Evolutionary conservation across 176 grass and related monocot species (phyloP), one percentile per base, ranked within the genome.

Genomic region (Puya raimondii): DNA sequence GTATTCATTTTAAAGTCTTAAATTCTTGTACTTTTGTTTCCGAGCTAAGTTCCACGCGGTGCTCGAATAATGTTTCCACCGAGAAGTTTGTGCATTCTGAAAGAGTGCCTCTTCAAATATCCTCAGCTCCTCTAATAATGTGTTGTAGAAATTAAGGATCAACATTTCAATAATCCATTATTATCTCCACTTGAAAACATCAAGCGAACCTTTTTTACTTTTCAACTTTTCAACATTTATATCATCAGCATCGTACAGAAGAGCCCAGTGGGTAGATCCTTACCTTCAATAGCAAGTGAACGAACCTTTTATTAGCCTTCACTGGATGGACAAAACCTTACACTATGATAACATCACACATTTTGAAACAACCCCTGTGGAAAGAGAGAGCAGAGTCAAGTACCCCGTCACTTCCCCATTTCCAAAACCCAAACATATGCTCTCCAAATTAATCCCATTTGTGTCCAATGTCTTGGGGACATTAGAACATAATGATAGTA

Each of bases 401-500:
- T 10, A 42, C 1, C 53, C 4, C 56, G 9, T 61, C n/a, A 21
- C 0, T 9, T n/a, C 9, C 21, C 56, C 56, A 61, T 61, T 61
- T 61, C 56, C 16, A 61, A 18, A 42, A 42, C 5, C 0, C 53
- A 17, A 1, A 57, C 53, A 57, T 14, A 56, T 1, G 16, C 53
- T 16, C 53, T 15, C 11, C 4, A 17, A 57, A 17, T 42, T 42
- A 42, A 42, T 42, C 33, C 33, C 33, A 6, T 42, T n/a, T 1
- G 52, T 0, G 11, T 7, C 2, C 33, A 50, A 27, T 78, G 42
- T 25, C 53, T 33, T 14, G 52, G 22, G 9, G 58, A 25, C 78
- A 68, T 65, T 50, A 64, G 47, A 22, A 80, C 10, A 66, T 65
- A 65, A 79, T 72, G 65, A 79, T 72, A 66, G 48, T 70, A 53